Percentiles rank a stretch among this genome's conserved stretches.
phyloP scores from a whole-genome alignment of 2,329 filamentous ascomycete genomes.

The Colletotrichum sp. region DNA sequence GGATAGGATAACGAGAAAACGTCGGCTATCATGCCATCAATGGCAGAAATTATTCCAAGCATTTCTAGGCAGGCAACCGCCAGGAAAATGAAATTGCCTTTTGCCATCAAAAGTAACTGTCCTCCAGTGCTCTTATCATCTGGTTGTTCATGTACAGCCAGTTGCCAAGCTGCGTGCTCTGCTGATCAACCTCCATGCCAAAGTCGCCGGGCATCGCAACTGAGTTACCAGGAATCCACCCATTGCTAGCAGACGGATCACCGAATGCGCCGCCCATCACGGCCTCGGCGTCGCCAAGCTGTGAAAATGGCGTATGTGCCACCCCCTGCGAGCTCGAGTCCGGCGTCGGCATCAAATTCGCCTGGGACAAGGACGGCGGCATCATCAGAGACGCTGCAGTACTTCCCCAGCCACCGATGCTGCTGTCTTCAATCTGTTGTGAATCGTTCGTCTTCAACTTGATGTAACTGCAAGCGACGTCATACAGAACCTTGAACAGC shows the following conservation, averaged over 20 bases:
- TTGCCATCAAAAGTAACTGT: background rate
- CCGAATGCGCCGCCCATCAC: background rate
- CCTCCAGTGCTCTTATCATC: constrained; percentile 24
- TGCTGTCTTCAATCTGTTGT: background rate
- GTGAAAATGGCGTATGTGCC: background rate
- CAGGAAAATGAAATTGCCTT: background rate
- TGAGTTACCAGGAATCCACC: background rate
- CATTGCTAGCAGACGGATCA: background rate
- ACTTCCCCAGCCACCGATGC: background rate
- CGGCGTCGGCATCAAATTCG: background rate
- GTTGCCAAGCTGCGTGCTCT: constrained; percentile 18
- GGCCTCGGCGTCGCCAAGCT: background rate
- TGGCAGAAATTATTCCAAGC: background rate
- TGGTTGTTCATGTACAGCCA: constrained; percentile 24
- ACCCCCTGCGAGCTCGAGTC: background rate
- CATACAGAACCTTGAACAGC: constrained; percentile 26
- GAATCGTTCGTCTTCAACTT: constrained; percentile 14
- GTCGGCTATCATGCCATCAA: accelerated
- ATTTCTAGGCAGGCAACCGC: background rate
- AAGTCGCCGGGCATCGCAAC: background rate
- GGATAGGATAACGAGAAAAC: accelerated
- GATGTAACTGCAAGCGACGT: constrained; percentile 27
- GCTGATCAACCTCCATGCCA: constrained; percentile 21
- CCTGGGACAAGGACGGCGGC: background rate
- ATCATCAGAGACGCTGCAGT: background rate